Evolutionary conservation across 306 rosid genomes (phyloP), one percentile per base, ranked within the genome.

Genomic region (Oxytropis ochrocephala): DNA sequence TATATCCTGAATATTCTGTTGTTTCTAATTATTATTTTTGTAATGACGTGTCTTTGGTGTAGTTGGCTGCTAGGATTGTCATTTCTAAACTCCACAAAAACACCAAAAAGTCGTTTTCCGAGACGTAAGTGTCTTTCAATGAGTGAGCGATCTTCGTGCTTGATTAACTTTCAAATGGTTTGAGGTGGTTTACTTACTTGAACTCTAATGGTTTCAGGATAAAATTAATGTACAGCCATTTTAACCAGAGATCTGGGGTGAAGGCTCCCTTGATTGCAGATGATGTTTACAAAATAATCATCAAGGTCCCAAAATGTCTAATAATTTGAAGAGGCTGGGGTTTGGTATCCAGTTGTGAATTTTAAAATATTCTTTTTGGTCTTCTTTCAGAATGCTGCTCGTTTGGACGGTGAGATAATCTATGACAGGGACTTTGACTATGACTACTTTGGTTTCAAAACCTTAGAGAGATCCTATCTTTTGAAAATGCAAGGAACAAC

Each of bases 401-500:
- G 95, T 13, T 73, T 94, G 84, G 99, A 94, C 60, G 91, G 99
- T 72, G 99, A 88, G 87, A 94, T 94, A 54, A 94, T 94, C 14
- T 94, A 94, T 16, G 99, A 94, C 14, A 84, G 97, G 39, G 99
- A 94, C 78, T 91, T 91, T 65, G 97, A 94, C 53, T 94, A 91
- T 51, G 97, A 94, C 69, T 94, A 83, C 84, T 94, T 94, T 81
- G 99, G 99, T 8, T 94, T 94, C 86, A 94, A 94, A 79, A 94
- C 99, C 52, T 86, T 94, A 6, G 99, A 91, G 91, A 84, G 96
- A 82, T 94, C 99, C 8, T 94, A 94, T 69, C 91, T 94, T 49
- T 74, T 91, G 79, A 94, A 84, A 79, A 92, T 94, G 69, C 82
- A 85, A 21, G 97, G 96, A 12, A 87, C 80, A 68, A 95, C 89